A percentile compares a stretch with the other conserved stretches of the same genome.
phyloP scores from a whole-genome alignment of 163 green algal genomes.

The Scenedesmus sp. region DNA sequence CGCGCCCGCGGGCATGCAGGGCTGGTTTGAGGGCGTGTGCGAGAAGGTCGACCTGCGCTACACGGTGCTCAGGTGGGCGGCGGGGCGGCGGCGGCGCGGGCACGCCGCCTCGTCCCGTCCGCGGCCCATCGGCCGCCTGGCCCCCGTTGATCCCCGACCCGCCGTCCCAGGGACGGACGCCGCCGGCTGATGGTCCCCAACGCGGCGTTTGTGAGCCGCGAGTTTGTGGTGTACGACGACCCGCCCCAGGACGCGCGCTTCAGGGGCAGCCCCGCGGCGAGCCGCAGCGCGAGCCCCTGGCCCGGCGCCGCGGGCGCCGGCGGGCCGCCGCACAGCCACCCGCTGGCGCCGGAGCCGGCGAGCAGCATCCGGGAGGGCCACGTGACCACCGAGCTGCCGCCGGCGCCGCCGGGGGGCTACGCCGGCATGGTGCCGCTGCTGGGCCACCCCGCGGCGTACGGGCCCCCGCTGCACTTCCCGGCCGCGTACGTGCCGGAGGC shows the following conservation, averaged over 20 bases:
- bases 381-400: constrained; percentile 27
- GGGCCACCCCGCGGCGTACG: no score
- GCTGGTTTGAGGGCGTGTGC: constrained; percentile 78
- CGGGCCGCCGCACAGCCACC: background rate
- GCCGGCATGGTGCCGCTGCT: no score
- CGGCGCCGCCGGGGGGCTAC: no score
- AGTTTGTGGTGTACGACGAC: constrained; percentile 76
- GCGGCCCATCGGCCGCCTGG: background rate
- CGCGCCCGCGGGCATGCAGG: background rate
- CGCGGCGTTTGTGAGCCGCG: constrained; percentile 65
- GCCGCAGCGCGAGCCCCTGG: constrained; percentile 7
- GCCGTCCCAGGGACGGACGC: constrained; percentile 61
- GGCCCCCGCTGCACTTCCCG: background rate
- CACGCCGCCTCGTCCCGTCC: background rate
- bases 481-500: background rate
- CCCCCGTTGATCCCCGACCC: background rate
- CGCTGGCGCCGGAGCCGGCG: background rate
- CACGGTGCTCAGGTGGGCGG: constrained; percentile 31
- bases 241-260: background rate
- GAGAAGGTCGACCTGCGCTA: constrained; percentile 78
- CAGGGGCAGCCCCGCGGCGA: constrained; percentile 2
- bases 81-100: background rate
- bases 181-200: constrained; percentile 75
- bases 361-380: constrained; percentile 17
- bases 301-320: background rate